Evolutionary conservation across 495 filamentous ascomycete species (phyloP), one percentile per base, ranked within the genome.

Genomic region (Pseudomonodictys pantanalensis): DNA sequence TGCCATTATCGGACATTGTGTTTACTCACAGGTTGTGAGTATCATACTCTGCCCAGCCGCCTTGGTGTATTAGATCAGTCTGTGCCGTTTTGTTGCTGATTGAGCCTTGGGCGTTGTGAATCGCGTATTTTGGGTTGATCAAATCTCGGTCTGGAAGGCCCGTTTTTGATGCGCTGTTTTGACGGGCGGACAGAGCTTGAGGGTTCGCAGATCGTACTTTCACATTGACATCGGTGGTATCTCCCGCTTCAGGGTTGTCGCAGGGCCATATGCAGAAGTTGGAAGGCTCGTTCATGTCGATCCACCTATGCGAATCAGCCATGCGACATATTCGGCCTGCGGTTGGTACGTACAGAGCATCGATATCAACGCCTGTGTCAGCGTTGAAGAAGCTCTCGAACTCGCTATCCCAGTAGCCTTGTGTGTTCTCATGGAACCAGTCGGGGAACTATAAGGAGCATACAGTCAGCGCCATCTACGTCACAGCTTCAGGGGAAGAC

Each of bases 231-330:
- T 69, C 5, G 87, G 88, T 35, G 85, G 80, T 1, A 68, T 66
- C 25, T 22, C 3, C 28, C 22, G 4, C 54, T 72, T 76, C 78
- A 0, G 88, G 85, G 57, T 91, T 74, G 17, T 70, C 68, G 71
- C 91, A 95, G 12, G 90, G 89, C 65, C 82, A 92, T 20, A 76
- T 68, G 70, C 90, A 93, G 54, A 90, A 88, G 68, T 82, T 84
- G 0, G 61, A 46, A 0, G 73, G 68, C 59, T 75, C 72, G 52
- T 75, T 75, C 71, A 75, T 73, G 35, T 73, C 68, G 25, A 93
- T 95, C 90, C 90, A 60, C 26, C 57, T 60, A 41, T 1, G n/a
- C 15, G 32, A 24, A 41, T 53, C 12, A 60, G 35, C 29, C 2
- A 7, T 12, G 2, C 20, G n/a, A 1, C 2, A 11, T 7, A 12